A percentile compares a stretch with the other conserved stretches of the same genome.
Conservation (phyloP, 208 protist genomes). For the Endotrypanum monterogeii region DNA sequence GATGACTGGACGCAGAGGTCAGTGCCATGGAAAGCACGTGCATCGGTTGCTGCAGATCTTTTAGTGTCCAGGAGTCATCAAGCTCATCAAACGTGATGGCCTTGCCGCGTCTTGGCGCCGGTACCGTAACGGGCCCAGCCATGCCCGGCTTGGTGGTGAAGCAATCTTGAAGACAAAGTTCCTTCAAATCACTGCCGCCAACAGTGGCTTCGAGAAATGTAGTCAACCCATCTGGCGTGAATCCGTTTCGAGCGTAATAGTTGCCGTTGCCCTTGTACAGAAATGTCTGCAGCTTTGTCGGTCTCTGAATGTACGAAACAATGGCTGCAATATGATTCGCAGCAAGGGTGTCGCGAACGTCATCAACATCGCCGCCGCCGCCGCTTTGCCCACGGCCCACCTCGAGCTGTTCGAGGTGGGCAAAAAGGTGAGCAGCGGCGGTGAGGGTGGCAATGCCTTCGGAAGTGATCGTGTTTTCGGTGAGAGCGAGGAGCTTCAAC, state of each 20-base stretch:
- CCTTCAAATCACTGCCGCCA: constrained; percentile 24
- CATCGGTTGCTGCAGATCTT: constrained; percentile 36
- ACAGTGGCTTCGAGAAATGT: constrained; percentile 37
- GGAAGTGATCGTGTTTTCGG: constrained; percentile 55
- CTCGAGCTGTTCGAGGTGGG: constrained; percentile 41
- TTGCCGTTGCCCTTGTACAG: constrained; percentile 55
- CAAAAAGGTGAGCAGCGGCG: constrained; percentile 21
- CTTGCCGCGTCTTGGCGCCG: constrained; percentile 15
- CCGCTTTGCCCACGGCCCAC: constrained; percentile 41
- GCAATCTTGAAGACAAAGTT: constrained; percentile 56
- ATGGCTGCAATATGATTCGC: constrained; percentile 24
- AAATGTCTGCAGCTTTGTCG: constrained; percentile 34
- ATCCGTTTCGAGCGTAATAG: constrained; percentile 44
- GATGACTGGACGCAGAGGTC: constrained; percentile 21
- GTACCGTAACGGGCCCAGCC: constrained; percentile 19
- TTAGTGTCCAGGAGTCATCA: constrained; percentile 18
- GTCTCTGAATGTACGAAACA: constrained; percentile 26
- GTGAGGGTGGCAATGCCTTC: constrained; percentile 34
- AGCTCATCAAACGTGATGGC: neutral
- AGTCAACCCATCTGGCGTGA: constrained; percentile 34
- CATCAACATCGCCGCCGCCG: constrained; percentile 32
- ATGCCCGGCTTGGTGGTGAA: constrained; percentile 41
- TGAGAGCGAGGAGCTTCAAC: constrained; percentile 42
- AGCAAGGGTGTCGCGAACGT: constrained; percentile 40
- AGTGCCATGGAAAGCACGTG: constrained; percentile 35